Evolutionary conservation across 192 early-diverging fungal genomes (phyloP).

Genomic region (Podochytrium sp.): DNA sequence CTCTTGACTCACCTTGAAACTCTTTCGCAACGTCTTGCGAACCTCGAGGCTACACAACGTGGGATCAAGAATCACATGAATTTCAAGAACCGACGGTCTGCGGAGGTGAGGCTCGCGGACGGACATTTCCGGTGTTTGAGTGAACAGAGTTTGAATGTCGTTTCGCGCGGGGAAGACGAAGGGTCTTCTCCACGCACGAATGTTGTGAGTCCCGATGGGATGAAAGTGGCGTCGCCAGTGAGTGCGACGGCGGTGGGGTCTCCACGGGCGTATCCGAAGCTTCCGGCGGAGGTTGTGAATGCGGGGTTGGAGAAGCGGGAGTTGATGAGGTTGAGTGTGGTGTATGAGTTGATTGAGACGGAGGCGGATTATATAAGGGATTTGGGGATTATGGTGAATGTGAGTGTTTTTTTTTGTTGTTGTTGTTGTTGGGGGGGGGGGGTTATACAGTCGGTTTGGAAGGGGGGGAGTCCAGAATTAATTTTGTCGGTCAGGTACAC

Average conservation of each 20-base stretch:
- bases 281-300: conserved; percentile 50
- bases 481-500: conserved; percentile 42
- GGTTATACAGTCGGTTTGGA: background rate
- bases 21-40: background rate
- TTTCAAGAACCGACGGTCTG: too few species aligned
- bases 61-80: background rate
- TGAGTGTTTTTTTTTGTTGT: conserved; percentile 17
- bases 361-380: conserved; percentile 61
- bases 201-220: background rate
- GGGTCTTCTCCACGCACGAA: background rate
- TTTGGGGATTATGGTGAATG: conserved; percentile 56
- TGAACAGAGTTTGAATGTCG: background rate
- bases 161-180: background rate
- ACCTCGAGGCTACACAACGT: background rate
- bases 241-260: background rate
- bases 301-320: conserved; percentile 52
- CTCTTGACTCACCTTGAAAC: background rate
- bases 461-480: conserved; percentile 11
- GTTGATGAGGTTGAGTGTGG: conserved; percentile 57
- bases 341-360: conserved; percentile 66
- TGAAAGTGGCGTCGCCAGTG: background rate
- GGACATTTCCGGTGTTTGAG: background rate
- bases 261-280: conserved; percentile 46
- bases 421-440: too few species aligned
- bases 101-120: conserved; percentile 12